A percentile compares a stretch with the other conserved stretches of the same genome.
phyloP scores from a whole-genome alignment of 306 rosid genomes.

The Ormosia emarginata region DNA sequence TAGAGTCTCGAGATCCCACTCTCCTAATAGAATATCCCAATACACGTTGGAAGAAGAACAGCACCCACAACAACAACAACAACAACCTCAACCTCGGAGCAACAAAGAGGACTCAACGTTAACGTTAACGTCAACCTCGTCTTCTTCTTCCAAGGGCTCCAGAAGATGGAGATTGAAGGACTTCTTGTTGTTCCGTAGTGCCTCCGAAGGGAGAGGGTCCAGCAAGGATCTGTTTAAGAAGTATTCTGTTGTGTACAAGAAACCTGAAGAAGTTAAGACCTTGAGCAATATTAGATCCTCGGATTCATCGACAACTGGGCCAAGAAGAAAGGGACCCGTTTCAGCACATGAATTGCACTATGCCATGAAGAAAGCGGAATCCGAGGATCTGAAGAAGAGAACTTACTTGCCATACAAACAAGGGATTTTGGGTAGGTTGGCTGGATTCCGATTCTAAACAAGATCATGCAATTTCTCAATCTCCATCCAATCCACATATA shows the following conservation, averaged over 20 bases:
- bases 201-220: constrained; percentile 81
- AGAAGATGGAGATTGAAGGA: constrained; percentile 79
- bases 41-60: constrained; percentile 46
- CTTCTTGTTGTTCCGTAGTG: constrained; percentile 73
- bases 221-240: constrained; percentile 60
- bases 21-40: constrained; percentile 61
- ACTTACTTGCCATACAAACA: constrained; percentile 88
- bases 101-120: background rate
- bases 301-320: constrained; percentile 17
- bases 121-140: background rate
- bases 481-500: background rate
- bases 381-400: constrained; percentile 74
- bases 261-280: constrained; percentile 46
- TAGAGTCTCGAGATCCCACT: constrained; percentile 66
- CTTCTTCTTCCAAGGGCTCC: constrained; percentile 38
- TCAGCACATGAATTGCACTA: constrained; percentile 78
- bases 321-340: constrained; percentile 39
- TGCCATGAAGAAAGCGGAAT: constrained; percentile 65
- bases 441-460: constrained; percentile 57
- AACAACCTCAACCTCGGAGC: constrained; percentile 22
- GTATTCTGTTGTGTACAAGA: constrained; percentile 37
- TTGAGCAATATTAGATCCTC: constrained; percentile 52
- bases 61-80: constrained; percentile 27
- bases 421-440: constrained; percentile 70
- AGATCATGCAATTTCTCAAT: constrained; percentile 2